phyloP scores from a whole-genome alignment of 2,329 filamentous ascomycete species.

The Talaromyces amestolkiae region DNA sequence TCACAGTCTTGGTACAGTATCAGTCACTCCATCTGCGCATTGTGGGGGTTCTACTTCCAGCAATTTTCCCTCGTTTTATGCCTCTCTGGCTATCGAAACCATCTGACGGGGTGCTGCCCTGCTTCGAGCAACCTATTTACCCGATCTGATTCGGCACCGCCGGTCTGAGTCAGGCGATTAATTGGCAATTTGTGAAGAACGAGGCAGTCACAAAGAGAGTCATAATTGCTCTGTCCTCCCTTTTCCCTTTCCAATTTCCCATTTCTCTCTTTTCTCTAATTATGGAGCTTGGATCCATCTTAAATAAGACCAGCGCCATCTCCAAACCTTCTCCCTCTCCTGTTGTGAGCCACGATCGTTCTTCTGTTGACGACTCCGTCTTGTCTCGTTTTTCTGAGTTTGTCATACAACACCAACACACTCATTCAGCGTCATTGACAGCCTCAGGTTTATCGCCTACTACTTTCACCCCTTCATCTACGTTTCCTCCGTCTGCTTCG shows the following conservation, averaged over 20 bases:
- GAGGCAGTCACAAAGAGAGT: conserved; percentile 2
- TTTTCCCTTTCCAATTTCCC: not conserved
- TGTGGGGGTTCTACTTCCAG: not conserved
- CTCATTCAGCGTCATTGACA: not conserved
- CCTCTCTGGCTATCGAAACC: not conserved
- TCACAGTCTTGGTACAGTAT: not conserved
- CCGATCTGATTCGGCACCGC: not conserved
- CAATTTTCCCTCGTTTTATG: not conserved
- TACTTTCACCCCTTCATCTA: not conserved
- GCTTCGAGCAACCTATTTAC: not conserved
- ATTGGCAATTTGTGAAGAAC: not conserved
- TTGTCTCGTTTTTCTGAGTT: conserved; percentile 11
- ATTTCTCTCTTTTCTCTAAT: not conserved
- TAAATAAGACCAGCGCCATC: conserved; percentile 9
- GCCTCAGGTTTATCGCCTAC: not conserved
- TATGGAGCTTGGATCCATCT: conserved; percentile 14
- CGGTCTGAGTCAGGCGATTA: not conserved
- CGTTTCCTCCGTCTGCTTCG: not conserved
- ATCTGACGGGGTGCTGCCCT: not conserved
- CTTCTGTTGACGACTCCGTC: conserved; percentile 7
- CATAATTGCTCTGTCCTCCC: not conserved
- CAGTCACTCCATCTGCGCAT: not conserved
- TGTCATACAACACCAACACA: not conserved
- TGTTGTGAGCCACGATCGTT: not conserved
- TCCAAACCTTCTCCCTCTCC: not conserved